These are phyloP conservation scores for Colletotrichum spaethianum DNA, from an alignment of 2,329 filamentous ascomycete genomes.

Conservation along the genomic window DNA sequence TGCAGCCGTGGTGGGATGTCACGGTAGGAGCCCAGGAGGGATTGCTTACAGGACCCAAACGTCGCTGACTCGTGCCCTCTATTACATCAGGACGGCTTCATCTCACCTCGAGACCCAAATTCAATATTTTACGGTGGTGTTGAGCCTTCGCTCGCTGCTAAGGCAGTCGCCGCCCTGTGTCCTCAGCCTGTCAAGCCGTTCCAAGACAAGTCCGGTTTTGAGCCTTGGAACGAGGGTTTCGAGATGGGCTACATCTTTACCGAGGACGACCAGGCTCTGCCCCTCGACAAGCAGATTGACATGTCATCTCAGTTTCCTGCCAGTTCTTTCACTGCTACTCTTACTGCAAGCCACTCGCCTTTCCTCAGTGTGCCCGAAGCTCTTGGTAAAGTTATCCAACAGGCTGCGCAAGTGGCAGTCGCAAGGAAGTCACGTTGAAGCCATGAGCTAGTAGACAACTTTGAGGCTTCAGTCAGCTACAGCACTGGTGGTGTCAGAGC, in stretches of 20 bases:
- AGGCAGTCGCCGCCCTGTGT: constrained; percentile 33
- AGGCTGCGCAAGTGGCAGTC: constrained; percentile 9
- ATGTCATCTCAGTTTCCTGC: constrained; percentile 47
- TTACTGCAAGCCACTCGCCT: constrained; percentile 21
- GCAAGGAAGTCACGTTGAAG: constrained; percentile 8
- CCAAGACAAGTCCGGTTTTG: constrained; percentile 43
- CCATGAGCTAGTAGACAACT: too few relatives aligned
- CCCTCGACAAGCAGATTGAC: constrained; percentile 39
- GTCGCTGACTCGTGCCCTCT: constrained; percentile 31
- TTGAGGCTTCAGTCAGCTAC: not conserved
- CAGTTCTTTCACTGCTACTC: constrained; percentile 38
- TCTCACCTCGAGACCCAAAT: constrained; percentile 1
- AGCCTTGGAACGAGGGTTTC: constrained; percentile 47
- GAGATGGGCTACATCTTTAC: constrained; percentile 46
- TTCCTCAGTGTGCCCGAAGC: constrained; percentile 28
- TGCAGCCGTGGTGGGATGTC: constrained; percentile 45
- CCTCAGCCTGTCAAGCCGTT: constrained; percentile 37
- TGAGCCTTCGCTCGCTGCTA: constrained; percentile 24
- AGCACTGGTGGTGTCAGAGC: not conserved
- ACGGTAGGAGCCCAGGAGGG: constrained; percentile 38
- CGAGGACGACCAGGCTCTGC: constrained; percentile 45
- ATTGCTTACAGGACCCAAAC: too few relatives aligned
- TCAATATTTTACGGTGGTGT: constrained; percentile 46
- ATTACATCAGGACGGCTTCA: constrained; percentile 13
- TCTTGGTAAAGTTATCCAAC: constrained; percentile 17